These are phyloP conservation scores for Aspergillus pseudoterreus DNA, from an alignment of 2,329 filamentous ascomycete species.

Conservation along the genomic window DNA sequence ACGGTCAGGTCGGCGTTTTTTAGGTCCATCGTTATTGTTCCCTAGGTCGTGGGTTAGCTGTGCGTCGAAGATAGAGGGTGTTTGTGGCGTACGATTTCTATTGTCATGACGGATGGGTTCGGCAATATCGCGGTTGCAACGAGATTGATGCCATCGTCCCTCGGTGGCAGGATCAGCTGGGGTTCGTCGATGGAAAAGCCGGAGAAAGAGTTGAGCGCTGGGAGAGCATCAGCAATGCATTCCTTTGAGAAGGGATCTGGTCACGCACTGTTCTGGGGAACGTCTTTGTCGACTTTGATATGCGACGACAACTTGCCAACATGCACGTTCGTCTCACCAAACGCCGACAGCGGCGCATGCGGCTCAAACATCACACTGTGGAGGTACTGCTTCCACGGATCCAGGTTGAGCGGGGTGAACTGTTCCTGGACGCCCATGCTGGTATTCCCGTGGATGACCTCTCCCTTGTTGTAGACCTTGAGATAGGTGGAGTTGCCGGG, in stretches of 20 bases:
- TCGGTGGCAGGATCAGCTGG: constrained; percentile 16
- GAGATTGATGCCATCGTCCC: constrained; percentile 19
- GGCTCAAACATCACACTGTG: not conserved
- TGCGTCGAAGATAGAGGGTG: not conserved
- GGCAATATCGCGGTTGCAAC: constrained; percentile 19
- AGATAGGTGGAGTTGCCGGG: constrained; percentile 6
- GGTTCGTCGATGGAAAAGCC: constrained; percentile 17
- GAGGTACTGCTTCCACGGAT: constrained; percentile 1
- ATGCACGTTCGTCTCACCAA: not conserved
- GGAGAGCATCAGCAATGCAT: not conserved
- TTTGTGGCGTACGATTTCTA: constrained; percentile 13
- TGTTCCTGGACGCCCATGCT: constrained; percentile 20
- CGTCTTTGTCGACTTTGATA: constrained; percentile 7
- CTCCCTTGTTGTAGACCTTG: constrained; percentile 7
- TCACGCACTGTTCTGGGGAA: constrained; percentile 5
- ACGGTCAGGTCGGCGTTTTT: constrained; percentile 16
- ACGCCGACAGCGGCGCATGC: constrained; percentile 1
- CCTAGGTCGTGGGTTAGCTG: not conserved
- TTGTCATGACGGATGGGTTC: constrained; percentile 16
- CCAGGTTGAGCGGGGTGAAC: not conserved
- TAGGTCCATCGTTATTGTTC: constrained; percentile 17
- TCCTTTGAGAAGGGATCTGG: no score
- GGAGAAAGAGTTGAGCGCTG: constrained; percentile 18
- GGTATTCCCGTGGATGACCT: constrained; percentile 16
- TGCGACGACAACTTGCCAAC: constrained; percentile 14